Evolutionary conservation across 495 filamentous ascomycete species (phyloP).

Genomic region (Clohesyomyces aquaticus): DNA sequence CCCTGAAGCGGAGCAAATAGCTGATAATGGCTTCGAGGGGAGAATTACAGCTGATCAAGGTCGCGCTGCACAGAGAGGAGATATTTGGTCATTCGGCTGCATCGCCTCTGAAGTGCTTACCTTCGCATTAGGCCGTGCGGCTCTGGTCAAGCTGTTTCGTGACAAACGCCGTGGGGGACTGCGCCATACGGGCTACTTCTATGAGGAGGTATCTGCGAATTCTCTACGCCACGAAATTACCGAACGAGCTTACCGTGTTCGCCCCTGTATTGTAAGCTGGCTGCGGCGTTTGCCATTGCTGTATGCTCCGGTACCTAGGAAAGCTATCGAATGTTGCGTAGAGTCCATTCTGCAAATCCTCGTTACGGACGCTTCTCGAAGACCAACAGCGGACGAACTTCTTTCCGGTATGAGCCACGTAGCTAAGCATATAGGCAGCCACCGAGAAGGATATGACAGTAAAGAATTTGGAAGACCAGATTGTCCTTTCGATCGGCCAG

Average conservation of each 20-base stretch:
- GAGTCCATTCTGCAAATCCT: conserved; percentile 2
- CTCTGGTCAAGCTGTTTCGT: conserved; percentile 4
- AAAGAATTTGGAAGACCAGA: neutral
- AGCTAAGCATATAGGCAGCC: conserved; percentile 3
- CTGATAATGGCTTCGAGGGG: neutral
- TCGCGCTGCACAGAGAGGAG: conserved; percentile 5
- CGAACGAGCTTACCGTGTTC: neutral
- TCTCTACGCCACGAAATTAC: conserved; percentile 1
- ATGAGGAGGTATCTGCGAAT: neutral
- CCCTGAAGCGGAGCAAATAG: conserved; percentile 4
- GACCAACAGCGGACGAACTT: conserved; percentile 9
- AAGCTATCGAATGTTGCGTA: conserved; percentile 5
- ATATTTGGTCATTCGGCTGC: conserved; percentile 17
- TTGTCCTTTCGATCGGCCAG: conserved; percentile 3
- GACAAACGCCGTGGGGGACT: neutral
- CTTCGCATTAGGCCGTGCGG: conserved; percentile 4
- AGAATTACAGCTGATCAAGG: conserved; percentile 4
- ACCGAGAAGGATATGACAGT: no score
- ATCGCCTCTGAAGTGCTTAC: conserved; percentile 8
- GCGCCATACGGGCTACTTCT: conserved; percentile 8
- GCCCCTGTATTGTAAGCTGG: neutral
- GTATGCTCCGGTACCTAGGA: neutral
- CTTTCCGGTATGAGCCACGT: neutral
- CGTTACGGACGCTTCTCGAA: conserved; percentile 2
- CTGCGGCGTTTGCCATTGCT: neutral